phyloP scores from a whole-genome alignment of 345 rosid species.

The Psidium guajava region DNA sequence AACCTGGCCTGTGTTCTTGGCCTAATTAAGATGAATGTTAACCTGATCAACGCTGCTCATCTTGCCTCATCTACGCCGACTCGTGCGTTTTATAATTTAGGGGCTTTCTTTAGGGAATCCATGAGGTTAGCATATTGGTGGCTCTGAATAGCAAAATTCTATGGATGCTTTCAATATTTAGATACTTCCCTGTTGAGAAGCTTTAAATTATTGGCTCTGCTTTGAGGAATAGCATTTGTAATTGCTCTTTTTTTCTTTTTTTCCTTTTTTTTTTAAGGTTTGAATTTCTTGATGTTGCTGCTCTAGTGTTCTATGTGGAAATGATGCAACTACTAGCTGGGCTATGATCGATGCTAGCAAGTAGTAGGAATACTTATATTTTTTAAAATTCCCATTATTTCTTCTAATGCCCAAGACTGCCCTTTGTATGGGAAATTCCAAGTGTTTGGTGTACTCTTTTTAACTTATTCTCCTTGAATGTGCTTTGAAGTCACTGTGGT shows the following conservation, averaged over 20 bases:
- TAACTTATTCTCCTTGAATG: background rate
- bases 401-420: background rate
- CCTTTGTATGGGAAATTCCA: background rate
- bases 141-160: background rate
- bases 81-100: background rate
- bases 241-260: background rate
- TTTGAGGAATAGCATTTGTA: background rate
- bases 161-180: background rate
- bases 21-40: background rate
- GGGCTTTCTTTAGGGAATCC: background rate
- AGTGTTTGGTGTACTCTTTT: background rate
- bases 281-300: background rate
- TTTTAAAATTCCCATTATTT: background rate
- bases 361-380: background rate
- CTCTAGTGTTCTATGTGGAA: background rate
- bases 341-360: background rate
- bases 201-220: background rate
- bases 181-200: background rate
- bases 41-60: background rate
- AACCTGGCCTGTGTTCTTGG: background rate
- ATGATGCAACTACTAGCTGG: background rate
- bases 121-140: background rate
- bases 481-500: background rate
- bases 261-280: background rate
- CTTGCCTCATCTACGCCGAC: background rate